Percentiles rank a stretch among this genome's conserved stretches.
Evolutionary conservation across 2,329 filamentous ascomycete genomes (phyloP).

Genomic region (Verticillium alfalfae): DNA sequence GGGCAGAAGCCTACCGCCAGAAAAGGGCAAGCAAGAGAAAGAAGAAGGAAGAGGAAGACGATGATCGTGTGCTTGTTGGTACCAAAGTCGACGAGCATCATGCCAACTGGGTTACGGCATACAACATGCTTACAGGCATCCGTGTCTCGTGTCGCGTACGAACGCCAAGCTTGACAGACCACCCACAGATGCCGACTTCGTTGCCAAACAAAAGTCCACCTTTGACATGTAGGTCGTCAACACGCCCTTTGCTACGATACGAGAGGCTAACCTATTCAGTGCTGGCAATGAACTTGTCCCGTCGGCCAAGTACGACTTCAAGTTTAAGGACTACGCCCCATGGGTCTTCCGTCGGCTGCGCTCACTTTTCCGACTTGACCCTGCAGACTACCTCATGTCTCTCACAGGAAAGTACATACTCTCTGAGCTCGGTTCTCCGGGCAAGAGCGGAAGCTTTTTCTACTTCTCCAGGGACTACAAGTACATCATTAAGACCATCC

Average conservation of each 20-base stretch:
- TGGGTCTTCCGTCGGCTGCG: conserved; percentile 97
- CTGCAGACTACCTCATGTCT: conserved; percentile 96
- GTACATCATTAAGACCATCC: conserved; percentile 99
- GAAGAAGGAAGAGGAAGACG: conserved; percentile 80
- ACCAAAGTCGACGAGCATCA: conserved; percentile 98
- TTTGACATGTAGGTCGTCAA: conserved; percentile 77
- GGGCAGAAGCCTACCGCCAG: conserved; percentile 88
- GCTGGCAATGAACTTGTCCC: conserved; percentile 96
- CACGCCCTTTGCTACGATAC: conserved; percentile 1
- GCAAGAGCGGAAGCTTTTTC: conserved; percentile 98
- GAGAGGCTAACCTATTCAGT: conserved; percentile 34
- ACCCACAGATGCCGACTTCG: conserved; percentile 86
- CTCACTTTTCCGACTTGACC: conserved; percentile 82
- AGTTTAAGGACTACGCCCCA: conserved; percentile 99
- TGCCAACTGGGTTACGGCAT: conserved; percentile 94
- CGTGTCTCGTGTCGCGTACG: conserved; percentile 90
- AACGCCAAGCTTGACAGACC: conserved; percentile 95
- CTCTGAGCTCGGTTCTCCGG: conserved; percentile 92
- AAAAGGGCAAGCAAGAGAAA: conserved; percentile 84
- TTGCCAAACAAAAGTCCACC: conserved; percentile 92
- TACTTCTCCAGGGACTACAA: conserved; percentile 99
- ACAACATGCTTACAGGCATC: conserved; percentile 99
- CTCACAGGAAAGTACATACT: conserved; percentile 98
- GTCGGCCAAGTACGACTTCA: conserved; percentile 99
- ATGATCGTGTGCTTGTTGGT: conserved; percentile 89